Evolutionary conservation across 805 yeast species (phyloP).

Genomic region (Suhomyces prunicola): DNA sequence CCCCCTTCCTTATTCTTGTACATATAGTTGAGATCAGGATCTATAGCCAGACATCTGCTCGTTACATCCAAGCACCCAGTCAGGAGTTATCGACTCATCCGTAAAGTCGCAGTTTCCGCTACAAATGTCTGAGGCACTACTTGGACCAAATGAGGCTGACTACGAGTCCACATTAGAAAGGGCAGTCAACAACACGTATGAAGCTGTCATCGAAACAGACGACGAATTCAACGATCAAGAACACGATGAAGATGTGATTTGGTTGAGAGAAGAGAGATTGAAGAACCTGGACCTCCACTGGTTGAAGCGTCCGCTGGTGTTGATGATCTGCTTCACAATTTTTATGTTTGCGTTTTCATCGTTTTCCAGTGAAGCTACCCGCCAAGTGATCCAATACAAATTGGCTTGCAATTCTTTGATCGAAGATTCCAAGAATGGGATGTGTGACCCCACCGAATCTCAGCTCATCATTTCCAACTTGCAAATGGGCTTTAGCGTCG

Average conservation of each 20-base stretch:
- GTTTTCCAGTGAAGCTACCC: conserved; percentile 35
- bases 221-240: conserved; percentile 33
- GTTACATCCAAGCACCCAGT: background rate
- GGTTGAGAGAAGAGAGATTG: conserved; percentile 46
- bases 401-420: conserved; percentile 26
- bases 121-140: background rate
- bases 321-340: conserved; percentile 43
- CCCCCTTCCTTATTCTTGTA: background rate
- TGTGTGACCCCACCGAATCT: conserved; percentile 9
- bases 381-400: conserved; percentile 36
- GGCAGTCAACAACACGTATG: conserved; percentile 37
- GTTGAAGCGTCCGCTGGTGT: conserved; percentile 55
- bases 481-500: conserved; percentile 1
- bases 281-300: conserved; percentile 44
- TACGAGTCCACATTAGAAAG: conserved; percentile 17
- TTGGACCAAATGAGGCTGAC: background rate
- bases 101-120: background rate
- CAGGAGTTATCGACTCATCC: background rate
- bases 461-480: conserved; percentile 9
- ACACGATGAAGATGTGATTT: conserved; percentile 41
- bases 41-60: background rate
- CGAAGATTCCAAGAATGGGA: background rate
- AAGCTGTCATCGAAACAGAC: conserved; percentile 37
- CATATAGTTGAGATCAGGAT: background rate
- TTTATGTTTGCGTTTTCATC: conserved; percentile 43